phyloP scores from a whole-genome alignment of 345 rosid species.

The Pugionium dolabratum region DNA sequence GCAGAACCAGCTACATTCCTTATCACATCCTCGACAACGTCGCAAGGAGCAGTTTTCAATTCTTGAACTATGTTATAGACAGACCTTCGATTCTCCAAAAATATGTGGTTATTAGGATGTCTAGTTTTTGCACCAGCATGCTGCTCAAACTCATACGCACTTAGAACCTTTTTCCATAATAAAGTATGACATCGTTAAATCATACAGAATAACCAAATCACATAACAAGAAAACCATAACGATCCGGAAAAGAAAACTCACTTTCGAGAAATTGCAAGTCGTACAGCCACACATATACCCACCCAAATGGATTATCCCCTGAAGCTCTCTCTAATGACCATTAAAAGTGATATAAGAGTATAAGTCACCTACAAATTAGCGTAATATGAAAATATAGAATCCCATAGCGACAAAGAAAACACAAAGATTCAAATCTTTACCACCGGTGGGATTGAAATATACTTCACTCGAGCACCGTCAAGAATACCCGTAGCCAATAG shows the following conservation, averaged over 20 bases:
- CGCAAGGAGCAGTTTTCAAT: slow-evolving; percentile 67
- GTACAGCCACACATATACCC: slow-evolving; percentile 94
- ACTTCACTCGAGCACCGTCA: slow-evolving; percentile 83
- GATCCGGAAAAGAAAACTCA: slow-evolving; percentile 43
- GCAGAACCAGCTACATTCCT: slow-evolving; percentile 78
- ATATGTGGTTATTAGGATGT: slow-evolving; percentile 93
- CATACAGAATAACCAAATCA: not conserved
- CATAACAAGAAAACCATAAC: slow-evolving; percentile 1
- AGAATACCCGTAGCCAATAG: slow-evolving; percentile 74
- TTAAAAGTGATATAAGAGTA: slow-evolving; percentile 18
- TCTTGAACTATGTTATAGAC: slow-evolving; percentile 81
- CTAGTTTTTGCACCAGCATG: slow-evolving; percentile 88
- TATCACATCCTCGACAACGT: slow-evolving; percentile 66
- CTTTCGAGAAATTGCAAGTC: slow-evolving; percentile 65
- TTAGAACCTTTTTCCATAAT: slow-evolving; percentile 56
- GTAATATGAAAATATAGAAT: not conserved
- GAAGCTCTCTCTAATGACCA: slow-evolving; percentile 53
- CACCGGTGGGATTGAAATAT: slow-evolving; percentile 55
- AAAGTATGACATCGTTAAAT: slow-evolving; percentile 4
- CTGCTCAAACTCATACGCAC: slow-evolving; percentile 90
- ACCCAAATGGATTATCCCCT: slow-evolving; percentile 68
- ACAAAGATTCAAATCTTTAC: slow-evolving; percentile 41
- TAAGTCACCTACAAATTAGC: slow-evolving; percentile 2
- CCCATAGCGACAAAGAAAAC: not conserved
- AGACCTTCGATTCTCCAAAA: slow-evolving; percentile 82